Base-by-base conservation (phyloP, 805 yeast genomes). In the Metschnikowia aberdeeniae region DNA sequence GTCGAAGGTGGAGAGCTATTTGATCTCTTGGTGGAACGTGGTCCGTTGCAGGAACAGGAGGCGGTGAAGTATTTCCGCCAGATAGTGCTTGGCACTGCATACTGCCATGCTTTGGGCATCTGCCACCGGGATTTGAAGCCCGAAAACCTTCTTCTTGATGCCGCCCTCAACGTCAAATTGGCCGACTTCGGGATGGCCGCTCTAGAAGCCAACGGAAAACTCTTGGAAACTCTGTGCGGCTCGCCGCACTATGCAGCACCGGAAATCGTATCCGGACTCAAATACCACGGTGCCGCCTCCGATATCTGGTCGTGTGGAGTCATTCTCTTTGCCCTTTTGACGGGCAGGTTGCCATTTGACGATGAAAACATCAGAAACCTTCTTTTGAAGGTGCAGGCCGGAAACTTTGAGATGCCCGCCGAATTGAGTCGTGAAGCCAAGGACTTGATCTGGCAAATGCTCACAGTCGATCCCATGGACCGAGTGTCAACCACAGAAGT, bases 171-270 rank as follows among this genome's bases (percentile, higher is more conserved):
- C 53, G 84, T 86, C 44, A 86, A 86, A 57, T 80, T 86, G 53
- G 93, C 93, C 3, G 95, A 86, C 66, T 86, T 86, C 59, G 95
- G 95, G 44, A 86, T 86, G 95, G 95, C 95, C 24, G 93, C 93
- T 19, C 69, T 86, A 49, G 92, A 86, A 61, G 76, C 81, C 50
- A 80, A 80, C 45, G 87, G 82, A 43, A 78, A 78, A 61, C 66
- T 86, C 44, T 68, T 86, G 43, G 89, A 84, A 62, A 86, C 95
- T 4, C 81, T 88, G 12, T 86, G 95, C 68, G 95, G 95, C 4
- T 84, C 90, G 19, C 95, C 95, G 14, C 95, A 86, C 67, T 86
- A 86, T 63, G 93, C 93, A 6, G 86, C 95, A 2, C 95, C 95
- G 0, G 95, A 86, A 64, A 86, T 86, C 51, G 92, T 86, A 14